Evolutionary conservation across 2,329 filamentous ascomycete genomes (phyloP).

Genomic region (Paradendryphiella salina): DNA sequence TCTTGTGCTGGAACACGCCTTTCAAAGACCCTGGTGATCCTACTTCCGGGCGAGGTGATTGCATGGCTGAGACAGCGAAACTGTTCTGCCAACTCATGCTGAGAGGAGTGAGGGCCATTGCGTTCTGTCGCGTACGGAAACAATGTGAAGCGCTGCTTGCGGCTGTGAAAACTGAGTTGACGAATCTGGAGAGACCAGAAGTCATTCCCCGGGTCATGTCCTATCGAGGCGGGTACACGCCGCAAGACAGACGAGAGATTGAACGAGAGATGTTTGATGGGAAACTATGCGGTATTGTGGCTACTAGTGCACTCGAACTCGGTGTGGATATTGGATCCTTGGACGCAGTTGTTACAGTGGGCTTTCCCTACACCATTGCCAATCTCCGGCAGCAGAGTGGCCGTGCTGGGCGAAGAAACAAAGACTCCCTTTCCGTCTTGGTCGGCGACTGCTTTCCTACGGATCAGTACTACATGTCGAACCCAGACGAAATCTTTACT

Average conservation of each 20-base stretch:
- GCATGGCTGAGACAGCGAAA: conserved; percentile 81
- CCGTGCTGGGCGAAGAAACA: conserved; percentile 81
- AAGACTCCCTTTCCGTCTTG: conserved; percentile 86
- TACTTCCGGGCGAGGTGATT: conserved; percentile 80
- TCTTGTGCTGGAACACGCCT: conserved; percentile 96
- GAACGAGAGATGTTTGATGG: conserved; percentile 98
- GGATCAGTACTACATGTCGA: conserved; percentile 96
- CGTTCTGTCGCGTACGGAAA: conserved; percentile 85
- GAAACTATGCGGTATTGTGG: conserved; percentile 87
- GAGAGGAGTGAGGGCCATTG: conserved; percentile 86
- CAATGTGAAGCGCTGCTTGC: conserved; percentile 83
- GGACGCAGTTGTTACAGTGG: conserved; percentile 90
- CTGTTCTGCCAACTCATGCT: conserved; percentile 89
- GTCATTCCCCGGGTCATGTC: conserved; percentile 84
- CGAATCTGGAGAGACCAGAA: conserved; percentile 71
- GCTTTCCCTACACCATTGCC: conserved; percentile 93
- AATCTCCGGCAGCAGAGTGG: conserved; percentile 95
- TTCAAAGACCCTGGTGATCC: conserved; percentile 88
- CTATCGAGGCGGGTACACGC: conserved; percentile 92
- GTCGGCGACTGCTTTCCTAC: conserved; percentile 87
- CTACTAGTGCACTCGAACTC: conserved; percentile 88
- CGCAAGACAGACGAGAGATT: conserved; percentile 83
- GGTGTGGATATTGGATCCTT: conserved; percentile 94
- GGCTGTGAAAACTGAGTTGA: conserved; percentile 77
- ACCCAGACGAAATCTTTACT: conserved; percentile 90